phyloP scores from a whole-genome alignment of 495 filamentous ascomycete genomes.

The Daldinia loculata region DNA sequence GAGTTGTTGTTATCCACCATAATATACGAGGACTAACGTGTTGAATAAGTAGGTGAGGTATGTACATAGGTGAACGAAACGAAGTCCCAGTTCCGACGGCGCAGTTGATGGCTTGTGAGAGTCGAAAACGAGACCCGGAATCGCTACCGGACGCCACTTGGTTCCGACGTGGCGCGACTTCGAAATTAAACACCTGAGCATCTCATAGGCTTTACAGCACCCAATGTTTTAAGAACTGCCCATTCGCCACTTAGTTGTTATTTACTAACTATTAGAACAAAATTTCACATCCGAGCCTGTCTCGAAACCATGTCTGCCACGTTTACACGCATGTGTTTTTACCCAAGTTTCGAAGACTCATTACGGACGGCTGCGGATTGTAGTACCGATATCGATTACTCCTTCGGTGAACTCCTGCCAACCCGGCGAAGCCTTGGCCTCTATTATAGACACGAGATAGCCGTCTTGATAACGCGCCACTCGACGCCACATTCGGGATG shows the following conservation, averaged over 20 bases:
- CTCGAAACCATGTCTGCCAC: not conserved
- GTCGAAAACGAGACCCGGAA: conserved; percentile 5
- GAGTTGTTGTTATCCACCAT: not conserved
- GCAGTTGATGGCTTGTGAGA: conserved; percentile 16
- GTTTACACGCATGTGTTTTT: not conserved
- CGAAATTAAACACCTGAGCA: not conserved
- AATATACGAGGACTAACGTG: not conserved
- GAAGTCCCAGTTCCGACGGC: conserved; percentile 19
- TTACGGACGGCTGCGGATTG: not conserved
- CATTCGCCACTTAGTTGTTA: not conserved
- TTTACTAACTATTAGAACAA: not conserved
- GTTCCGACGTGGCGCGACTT: conserved; percentile 1
- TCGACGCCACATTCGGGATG: not conserved
- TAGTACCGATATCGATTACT: not conserved
- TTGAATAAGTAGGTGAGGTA: not conserved
- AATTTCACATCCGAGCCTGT: not conserved
- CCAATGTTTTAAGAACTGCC: not conserved
- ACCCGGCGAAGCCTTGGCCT: not conserved
- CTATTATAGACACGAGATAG: not conserved
- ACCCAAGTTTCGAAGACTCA: not conserved
- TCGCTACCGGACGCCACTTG: conserved; percentile 11
- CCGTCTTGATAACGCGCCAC: not conserved
- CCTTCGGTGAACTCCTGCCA: not conserved
- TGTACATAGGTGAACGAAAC: not conserved
- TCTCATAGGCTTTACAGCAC: not conserved